Evolutionary conservation across 306 rosid genomes (phyloP).

Genomic region (Alnus rubra): DNA sequence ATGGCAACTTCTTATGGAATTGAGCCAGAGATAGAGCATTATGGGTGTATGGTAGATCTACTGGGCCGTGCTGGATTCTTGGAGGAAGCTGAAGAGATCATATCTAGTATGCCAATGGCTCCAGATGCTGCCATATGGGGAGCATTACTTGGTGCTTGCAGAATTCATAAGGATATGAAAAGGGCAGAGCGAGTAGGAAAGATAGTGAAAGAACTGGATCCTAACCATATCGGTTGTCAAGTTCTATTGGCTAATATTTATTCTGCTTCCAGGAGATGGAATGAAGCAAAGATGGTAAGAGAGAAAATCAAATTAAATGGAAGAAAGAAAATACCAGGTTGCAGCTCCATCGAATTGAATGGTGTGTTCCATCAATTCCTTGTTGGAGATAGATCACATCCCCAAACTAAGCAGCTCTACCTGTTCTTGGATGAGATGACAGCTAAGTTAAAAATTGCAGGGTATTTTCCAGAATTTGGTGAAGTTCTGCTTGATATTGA

Average conservation of each 20-base stretch:
- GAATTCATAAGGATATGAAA: slow-evolving; percentile 62
- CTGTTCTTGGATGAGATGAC: slow-evolving; percentile 49
- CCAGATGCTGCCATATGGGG: slow-evolving; percentile 70
- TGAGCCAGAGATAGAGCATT: slow-evolving; percentile 57
- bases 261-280: slow-evolving; percentile 64
- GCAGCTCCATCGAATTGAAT: slow-evolving; percentile 54
- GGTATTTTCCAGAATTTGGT: slow-evolving; percentile 49
- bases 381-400: slow-evolving; percentile 52
- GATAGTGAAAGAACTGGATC: slow-evolving; percentile 48
- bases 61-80: slow-evolving; percentile 62
- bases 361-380: slow-evolving; percentile 50
- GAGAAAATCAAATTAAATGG: slow-evolving; percentile 34
- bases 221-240: slow-evolving; percentile 57
- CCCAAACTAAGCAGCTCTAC: slow-evolving; percentile 43
- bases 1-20: slow-evolving; percentile 54
- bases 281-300: slow-evolving; percentile 51
- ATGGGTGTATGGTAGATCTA: slow-evolving; percentile 76
- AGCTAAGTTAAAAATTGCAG: slow-evolving; percentile 43
- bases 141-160: slow-evolving; percentile 62
- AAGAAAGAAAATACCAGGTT: slow-evolving; percentile 43
- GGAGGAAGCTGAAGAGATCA: slow-evolving; percentile 59
- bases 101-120: slow-evolving; percentile 55
- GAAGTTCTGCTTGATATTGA: slow-evolving; percentile 48
- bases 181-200: slow-evolving; percentile 59
- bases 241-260: slow-evolving; percentile 62